phyloP scores from a whole-genome alignment of 768 basidiomycete genomes.

The Tylopilus cervinicoccineus region DNA sequence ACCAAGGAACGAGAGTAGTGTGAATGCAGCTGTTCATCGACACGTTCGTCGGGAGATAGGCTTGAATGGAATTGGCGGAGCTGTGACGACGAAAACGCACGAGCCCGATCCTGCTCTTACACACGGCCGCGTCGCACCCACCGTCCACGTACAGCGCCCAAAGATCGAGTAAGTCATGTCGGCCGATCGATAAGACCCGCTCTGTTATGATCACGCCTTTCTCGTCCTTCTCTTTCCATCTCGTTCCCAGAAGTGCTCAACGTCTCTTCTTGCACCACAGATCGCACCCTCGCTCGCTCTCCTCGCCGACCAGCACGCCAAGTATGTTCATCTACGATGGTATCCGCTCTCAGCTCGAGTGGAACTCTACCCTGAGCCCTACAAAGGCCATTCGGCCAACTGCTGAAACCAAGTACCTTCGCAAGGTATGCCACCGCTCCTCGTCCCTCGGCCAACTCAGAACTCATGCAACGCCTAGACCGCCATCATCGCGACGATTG shows the following conservation, averaged over 20 bases:
- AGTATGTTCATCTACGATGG: slow-evolving; percentile 55
- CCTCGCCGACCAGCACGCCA: slow-evolving; percentile 8
- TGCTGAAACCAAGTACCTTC: slow-evolving; percentile 77
- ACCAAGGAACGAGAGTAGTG: slow-evolving; percentile 20
- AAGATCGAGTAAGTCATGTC: slow-evolving; percentile 21
- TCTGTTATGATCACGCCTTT: slow-evolving; percentile 7
- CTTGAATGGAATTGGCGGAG: slow-evolving; percentile 10
- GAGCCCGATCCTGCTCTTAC: not conserved
- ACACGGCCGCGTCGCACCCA: slow-evolving; percentile 6
- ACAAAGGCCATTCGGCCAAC: slow-evolving; percentile 65
- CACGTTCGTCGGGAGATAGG: slow-evolving; percentile 25
- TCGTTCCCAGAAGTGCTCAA: slow-evolving; percentile 15
- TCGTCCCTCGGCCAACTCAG: not conserved
- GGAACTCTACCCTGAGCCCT: slow-evolving; percentile 82
- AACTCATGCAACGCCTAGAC: slow-evolving; percentile 52
- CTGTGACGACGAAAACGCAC: slow-evolving; percentile 12
- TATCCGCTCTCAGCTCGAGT: slow-evolving; percentile 83
- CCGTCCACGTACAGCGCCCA: slow-evolving; percentile 8
- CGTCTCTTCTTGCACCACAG: slow-evolving; percentile 8
- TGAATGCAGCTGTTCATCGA: slow-evolving; percentile 12
- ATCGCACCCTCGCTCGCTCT: slow-evolving; percentile 8
- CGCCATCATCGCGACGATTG: slow-evolving; percentile 97
- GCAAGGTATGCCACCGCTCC: slow-evolving; percentile 64
- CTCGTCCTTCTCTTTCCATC: slow-evolving; percentile 14
- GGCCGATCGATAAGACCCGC: slow-evolving; percentile 16